Evolutionary conservation across 2,329 filamentous ascomycete species (phyloP).

Genomic region (Diaporthe australafricana): DNA sequence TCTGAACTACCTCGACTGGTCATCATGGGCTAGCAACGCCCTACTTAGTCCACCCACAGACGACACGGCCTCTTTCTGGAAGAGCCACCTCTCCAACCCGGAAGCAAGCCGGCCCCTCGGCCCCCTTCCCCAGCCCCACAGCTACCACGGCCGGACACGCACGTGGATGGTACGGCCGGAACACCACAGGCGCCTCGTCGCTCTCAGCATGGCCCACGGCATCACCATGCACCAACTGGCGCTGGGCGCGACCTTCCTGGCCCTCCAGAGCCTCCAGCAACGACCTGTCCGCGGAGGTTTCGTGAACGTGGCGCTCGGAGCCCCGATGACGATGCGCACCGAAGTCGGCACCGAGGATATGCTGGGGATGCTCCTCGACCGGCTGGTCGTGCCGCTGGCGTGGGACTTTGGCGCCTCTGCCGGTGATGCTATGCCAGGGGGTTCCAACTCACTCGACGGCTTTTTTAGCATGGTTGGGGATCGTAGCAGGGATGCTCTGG

Average conservation of each 20-base stretch:
- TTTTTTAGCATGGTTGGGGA: conserved; percentile 1
- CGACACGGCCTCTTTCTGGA: neutral
- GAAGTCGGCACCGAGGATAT: conserved; percentile 9
- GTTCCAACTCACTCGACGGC: neutral
- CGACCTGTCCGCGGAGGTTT: neutral
- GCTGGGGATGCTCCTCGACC: conserved; percentile 4
- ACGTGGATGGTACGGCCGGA: neutral
- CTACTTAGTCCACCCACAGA: neutral
- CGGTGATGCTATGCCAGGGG: neutral
- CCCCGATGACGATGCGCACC: conserved; percentile 10
- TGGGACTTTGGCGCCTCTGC: neutral
- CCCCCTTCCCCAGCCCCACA: neutral
- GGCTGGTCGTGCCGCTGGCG: neutral
- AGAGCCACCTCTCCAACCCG: neutral
- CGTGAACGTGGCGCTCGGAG: neutral
- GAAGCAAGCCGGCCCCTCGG: neutral
- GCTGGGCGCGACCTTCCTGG: neutral
- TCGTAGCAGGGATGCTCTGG: neutral
- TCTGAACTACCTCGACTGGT: conserved; percentile 9
- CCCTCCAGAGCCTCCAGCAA: neutral
- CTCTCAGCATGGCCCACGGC: neutral
- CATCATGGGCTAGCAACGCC: neutral
- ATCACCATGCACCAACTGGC: conserved; percentile 7
- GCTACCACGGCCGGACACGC: neutral
- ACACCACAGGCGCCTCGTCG: neutral